Evolutionary conservation across 1,284 basidiomycete genomes (phyloP), one percentile per base, ranked within the genome.

Genomic region (Cutaneotrichosporon sp.): DNA sequence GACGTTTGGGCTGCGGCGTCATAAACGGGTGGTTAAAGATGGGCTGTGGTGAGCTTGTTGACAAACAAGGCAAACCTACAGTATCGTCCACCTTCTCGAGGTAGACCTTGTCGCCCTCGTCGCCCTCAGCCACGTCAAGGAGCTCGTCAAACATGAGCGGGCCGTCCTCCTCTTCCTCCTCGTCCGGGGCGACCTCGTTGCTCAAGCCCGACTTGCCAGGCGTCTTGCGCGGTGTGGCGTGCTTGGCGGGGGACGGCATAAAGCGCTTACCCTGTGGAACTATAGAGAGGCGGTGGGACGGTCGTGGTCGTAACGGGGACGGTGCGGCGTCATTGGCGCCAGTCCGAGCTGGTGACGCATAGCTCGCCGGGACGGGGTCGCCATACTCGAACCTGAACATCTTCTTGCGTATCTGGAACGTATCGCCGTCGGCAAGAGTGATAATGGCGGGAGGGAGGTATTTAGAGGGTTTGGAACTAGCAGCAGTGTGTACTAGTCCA

Each of bases 381-480:
- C 63, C 62, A 40, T 75, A 75, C 21, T 67, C 60, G 60, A 75
- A 76, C 33, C 65, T 60, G 60, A 74, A 75, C 17, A 62, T 56
- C 57, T 73, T 70, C 55, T 72, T 70, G 38, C 68, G 62, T 18
- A 76, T 62, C 21, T 59, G 57, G 49, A 76, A 66, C 4, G 59
- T 56, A 46, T 76, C 74, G 4, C 62, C 59, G 45, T 71, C 59
- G 3, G 56, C 48, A 2, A 74, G 60, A 4, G 52, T 26, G 21
- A 71, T 51, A 0, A 53, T 40, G 1, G 61, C 18, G 0, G 68
- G 65, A 0, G 66, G 63, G 20, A 61, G 56, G 51, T 67, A 53
- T 3, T 52, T 38, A 0, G 51, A 54, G 0, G 49, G 26, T 7
- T 42, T 15, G 22, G 57, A 58, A 10, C 54, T 61, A 1, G 51